Base-by-base conservation (phyloP, 352 stramenopile genomes). In the Globisporangium okanoganense region DNA sequence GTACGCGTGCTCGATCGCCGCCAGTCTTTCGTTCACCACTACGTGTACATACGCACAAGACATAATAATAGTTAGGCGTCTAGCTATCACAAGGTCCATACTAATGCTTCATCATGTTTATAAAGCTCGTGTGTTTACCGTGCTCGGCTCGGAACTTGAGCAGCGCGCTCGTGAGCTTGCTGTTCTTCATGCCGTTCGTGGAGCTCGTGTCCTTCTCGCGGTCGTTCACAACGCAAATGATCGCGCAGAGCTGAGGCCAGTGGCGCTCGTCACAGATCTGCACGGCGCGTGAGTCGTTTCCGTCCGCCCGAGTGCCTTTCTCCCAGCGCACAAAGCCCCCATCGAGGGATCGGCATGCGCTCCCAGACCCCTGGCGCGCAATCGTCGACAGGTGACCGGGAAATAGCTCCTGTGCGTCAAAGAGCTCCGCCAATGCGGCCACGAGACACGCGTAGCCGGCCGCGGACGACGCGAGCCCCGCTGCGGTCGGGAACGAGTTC, bases 401-500 rank as follows among this genome's bases (percentile, higher is more conserved):
- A 67, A 96, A 98, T 27, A 82, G 68, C 65, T 99, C 87, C 20
- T 92, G 58, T 8, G 88, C 85, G 12, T 84, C 65, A 56, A 96
- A 98, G 29, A 98, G 77, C 69, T 97, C 68, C 0, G 93, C 82
- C 51, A 99, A 72, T 13, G 92, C 81, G 22, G 87, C 81, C 7
- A 98, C 96, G 14, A 98, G 82, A 68, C 87, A 97, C 25, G 93
- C 92, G 58, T 99, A 99, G n/a, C 97, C 97, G 0, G 97, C 96
- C 5, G 97, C 97, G 33, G 93, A 99, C 10, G 94, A 99, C 51
- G 97, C 97, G 41, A 99, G 88, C 14, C 97, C 97, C 1, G 97
- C 97, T 6, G 96, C 97, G 4, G 97, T 99, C 4, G 97, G 97
- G 73, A 99, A 99, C 63, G 92, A 99, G 73, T 99, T 99, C 61